These are phyloP conservation scores for Phoma sp. DNA, from an alignment of 2,329 filamentous ascomycete genomes.

Conservation along the genomic window DNA sequence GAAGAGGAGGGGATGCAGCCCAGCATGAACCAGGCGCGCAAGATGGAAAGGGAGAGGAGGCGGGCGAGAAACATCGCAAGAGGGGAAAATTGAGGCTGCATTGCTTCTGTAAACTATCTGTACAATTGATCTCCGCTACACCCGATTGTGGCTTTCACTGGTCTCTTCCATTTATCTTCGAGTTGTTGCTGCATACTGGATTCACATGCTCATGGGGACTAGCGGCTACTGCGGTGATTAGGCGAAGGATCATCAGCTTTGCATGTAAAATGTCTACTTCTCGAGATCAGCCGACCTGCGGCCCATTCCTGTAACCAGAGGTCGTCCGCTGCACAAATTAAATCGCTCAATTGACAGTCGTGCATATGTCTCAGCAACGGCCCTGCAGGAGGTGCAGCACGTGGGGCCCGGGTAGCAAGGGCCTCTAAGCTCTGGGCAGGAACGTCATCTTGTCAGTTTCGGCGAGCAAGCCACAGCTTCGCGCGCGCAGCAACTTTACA, in stretches of 20 bases:
- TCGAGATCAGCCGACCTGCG: no score
- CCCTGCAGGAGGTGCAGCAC: conserved; percentile 11
- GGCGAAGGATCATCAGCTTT: background rate
- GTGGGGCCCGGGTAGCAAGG: conserved; percentile 14
- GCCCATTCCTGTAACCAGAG: background rate
- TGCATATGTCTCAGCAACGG: conserved; percentile 3
- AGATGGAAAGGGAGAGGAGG: conserved; percentile 64
- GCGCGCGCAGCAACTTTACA: background rate
- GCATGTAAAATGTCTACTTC: background rate
- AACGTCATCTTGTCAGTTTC: conserved; percentile 21
- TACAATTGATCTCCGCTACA: background rate
- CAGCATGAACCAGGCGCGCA: conserved; percentile 73
- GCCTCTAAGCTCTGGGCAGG: conserved; percentile 17
- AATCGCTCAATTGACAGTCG: background rate
- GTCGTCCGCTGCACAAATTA: background rate
- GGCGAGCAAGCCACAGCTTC: conserved; percentile 13
- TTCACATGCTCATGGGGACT: background rate
- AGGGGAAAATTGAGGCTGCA: conserved; percentile 23
- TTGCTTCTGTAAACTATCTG: background rate
- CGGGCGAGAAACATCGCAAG: conserved; percentile 35
- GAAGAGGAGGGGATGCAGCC: conserved; percentile 55
- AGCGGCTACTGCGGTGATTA: background rate
- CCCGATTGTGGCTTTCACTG: no score
- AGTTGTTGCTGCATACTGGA: background rate
- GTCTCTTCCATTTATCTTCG: no score